Base-by-base conservation (phyloP, 208 protist species). In the Zelonia costaricensis region DNA sequence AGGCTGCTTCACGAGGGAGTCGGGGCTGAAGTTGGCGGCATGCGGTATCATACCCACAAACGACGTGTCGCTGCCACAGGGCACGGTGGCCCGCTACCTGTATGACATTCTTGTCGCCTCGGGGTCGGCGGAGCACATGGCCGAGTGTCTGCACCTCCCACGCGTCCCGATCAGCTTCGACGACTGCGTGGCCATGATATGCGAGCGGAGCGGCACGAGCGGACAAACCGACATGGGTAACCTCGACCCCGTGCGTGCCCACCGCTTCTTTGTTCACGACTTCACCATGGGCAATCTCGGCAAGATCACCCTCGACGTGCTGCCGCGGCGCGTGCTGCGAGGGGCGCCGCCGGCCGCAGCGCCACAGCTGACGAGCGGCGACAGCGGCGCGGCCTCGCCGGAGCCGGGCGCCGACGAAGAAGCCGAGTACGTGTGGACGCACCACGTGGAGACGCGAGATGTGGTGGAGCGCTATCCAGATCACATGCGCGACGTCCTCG, bases 101-200 rank as follows among this genome's bases (percentile, higher is more conserved):
- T 96, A 91, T 56, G 88, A 94, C 59, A 70, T 94, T n/a, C 63
- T 94, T 5, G 63, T 54, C 18, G 76, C 81, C 20, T 71, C 85
- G 23, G 82, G 88, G 43, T 66, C 69, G 13, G 36, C 74, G 23
- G 81, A 91, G 59, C 91, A 96, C 62, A 76, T 96, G 71, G 85
- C 88, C 1, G 83, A 94, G 67, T 96, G 91, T 47, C 72, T 96
- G 44, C 82, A 87, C 25, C 69, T 96, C 2, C 74, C 91, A 20
- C 72, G 91, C 9, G 71, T 84, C n/a, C 91, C 91, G 0, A 84
- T 94, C 45, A 92, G 78, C 72, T 96, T 92, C 64, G 87, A 96
- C 55, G 91, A 96, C 72, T 94, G 87, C 55, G 74, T 94, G n/a
- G 77, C 84, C 22, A 85, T 94, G 78, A 90, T 96, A 38, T 93